Base-by-base conservation (phyloP, 192 early-diverging fungal genomes). In the Backusella macrospora region DNA sequence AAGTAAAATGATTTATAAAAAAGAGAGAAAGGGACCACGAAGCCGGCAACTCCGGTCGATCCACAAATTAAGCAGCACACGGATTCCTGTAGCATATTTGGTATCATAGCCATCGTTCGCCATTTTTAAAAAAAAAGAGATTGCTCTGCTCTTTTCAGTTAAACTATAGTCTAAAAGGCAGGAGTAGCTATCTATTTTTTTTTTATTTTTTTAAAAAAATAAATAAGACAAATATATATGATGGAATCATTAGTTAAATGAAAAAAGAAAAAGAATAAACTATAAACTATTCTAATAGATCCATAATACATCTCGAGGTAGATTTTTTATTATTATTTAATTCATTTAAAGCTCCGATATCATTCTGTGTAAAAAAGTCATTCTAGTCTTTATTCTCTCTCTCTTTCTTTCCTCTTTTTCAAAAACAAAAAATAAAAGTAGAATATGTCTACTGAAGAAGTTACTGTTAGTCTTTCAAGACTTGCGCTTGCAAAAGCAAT, bases 401-500 rank as follows among this genome's bases (percentile, higher is more conserved):
- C 21, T 23, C 26, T n/a, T 59, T 59, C 21, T 26, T 3, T n/a
- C 23, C 23, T 23, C n/a, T 13, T 21, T 59, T 21, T 59, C 26
- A 23, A 59, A 59, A 55, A 55, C 23, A 49, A 49, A n/a, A 8
- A 34, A 34, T 34, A 34, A 62, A 9, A 62, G n/a, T n/a, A n/a
- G n/a, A n/a, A 62, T 4, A 80, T 76, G 74, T 76, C 75, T 42
- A n/a, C 59, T n/a, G 76, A 81, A 14, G 76, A 81, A n/a, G 71
- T 81, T 37, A 70, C 75, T 37, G 75, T 73, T 52, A 81, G 66
- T 45, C 70, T 76, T 26, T 81, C 79, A 40, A 63, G 79, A 18
- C 34, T 81, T 15, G 79, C 79, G 0, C 71, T 81, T 2, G 79
- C 79, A 16, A 76, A 73, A 70, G 79, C 79, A 23, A 81, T 81